Evolutionary conservation across 306 rosid genomes (phyloP), one percentile per base, ranked within the genome.

Genomic region (Geum urbanum): DNA sequence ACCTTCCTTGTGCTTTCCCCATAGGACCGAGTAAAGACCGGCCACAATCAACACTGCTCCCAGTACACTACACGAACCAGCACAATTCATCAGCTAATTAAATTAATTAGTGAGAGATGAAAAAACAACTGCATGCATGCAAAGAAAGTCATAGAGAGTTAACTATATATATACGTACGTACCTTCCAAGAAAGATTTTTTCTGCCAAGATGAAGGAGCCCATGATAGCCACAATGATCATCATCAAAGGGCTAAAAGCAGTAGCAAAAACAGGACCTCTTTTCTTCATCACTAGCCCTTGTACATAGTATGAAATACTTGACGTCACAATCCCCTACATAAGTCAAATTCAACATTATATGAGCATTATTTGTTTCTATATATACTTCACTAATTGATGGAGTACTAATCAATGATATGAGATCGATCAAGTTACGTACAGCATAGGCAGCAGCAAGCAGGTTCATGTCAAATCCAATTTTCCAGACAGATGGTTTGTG

Each of bases 211-310:
- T 77, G 71, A 86, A 83, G 50, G 89, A 88, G 7, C 92, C 96
- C 92, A 92, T 80, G 82, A 86, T 62, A 50, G 98, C 98, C 0
- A 88, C 98, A 48, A 92, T 76, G 72, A 92, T 92, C 98, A 92
- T 86, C 95, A 89, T 89, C 72, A 92, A 73, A 81, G 98, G 98
- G 82, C 96, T 92, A 73, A 92, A 92, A 57, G 98, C 92, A 52
- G 98, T 89, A 14, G 96, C 92, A 56, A 92, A 92, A 4, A 92
- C 96, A 16, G 98, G 98, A 6, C 98, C 98, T 74, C 74, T 89
- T 72, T 71, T 88, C 81, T 82, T 83, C 62, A 92, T 92, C 65
- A 92, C 98, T 67, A 89, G 46, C 24, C 98, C 98, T 86, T 92
- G 96, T 6, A 92, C 83, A 18, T 88, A 89, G 62, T 89, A 92